These are phyloP conservation scores for Vanilla planifolia DNA, from an alignment of 106 monocot species.

Conservation along the genomic window DNA sequence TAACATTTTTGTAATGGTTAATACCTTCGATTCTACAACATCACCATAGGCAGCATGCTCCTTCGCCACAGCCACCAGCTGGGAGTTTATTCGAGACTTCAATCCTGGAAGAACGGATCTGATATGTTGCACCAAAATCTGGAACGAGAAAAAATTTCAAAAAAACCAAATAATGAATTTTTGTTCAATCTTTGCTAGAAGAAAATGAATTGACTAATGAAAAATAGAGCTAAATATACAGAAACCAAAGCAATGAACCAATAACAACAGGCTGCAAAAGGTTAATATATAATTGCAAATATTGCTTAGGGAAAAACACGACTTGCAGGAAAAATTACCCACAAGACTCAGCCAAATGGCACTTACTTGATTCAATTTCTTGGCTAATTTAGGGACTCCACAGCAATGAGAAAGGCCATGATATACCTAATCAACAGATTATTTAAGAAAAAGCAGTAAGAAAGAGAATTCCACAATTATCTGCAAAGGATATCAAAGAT, in stretches of 20 bases:
- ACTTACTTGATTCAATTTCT: conserved; percentile 88
- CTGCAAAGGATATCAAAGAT: not conserved
- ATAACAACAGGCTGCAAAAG: not conserved
- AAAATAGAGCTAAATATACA: not conserved
- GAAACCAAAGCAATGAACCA: not conserved
- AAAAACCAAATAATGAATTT: not conserved
- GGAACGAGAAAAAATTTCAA: conserved; percentile 13
- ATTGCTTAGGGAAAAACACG: not conserved
- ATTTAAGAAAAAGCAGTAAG: conserved; percentile 1
- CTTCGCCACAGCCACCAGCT: conserved; percentile 83
- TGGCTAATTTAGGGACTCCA: conserved; percentile 88
- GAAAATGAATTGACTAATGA: not conserved
- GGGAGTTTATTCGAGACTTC: conserved; percentile 90
- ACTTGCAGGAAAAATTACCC: not conserved
- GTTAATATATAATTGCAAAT: not conserved
- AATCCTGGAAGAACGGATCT: conserved; percentile 78
- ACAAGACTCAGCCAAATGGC: not conserved
- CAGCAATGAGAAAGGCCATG: conserved; percentile 88
- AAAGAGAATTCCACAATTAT: not conserved
- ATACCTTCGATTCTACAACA: conserved; percentile 86
- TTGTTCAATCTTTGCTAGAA: not conserved
- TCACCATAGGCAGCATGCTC: conserved; percentile 96
- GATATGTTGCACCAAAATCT: conserved; percentile 97
- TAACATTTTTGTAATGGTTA: not conserved
- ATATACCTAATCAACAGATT: conserved; percentile 43